Evolutionary conservation across 495 filamentous ascomycete genomes (phyloP).

Genomic region (Neurospora sp.): DNA sequence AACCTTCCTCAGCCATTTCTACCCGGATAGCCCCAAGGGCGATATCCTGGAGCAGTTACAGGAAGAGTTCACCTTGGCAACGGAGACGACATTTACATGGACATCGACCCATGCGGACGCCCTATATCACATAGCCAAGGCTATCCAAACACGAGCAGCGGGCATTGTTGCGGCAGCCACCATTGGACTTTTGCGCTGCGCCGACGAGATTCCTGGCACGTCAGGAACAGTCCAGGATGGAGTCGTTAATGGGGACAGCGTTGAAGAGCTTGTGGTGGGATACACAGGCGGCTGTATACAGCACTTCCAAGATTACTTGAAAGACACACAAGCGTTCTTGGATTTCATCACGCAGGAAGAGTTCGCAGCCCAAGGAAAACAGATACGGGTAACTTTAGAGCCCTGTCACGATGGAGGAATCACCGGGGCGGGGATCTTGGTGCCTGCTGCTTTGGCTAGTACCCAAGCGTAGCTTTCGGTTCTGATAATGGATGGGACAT

Average conservation of each 20-base stretch:
- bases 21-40: constrained; percentile 39
- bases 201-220: constrained; percentile 45
- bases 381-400: constrained; percentile 52
- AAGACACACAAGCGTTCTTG: constrained; percentile 56
- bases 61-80: constrained; percentile 30
- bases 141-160: constrained; percentile 59
- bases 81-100: constrained; percentile 46
- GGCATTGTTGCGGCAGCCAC: constrained; percentile 64
- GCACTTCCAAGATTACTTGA: constrained; percentile 63
- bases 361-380: constrained; percentile 37
- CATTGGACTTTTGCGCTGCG: constrained; percentile 55
- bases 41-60: constrained; percentile 43
- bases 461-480: neutral
- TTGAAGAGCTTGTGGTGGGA: constrained; percentile 59
- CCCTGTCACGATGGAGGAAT: constrained; percentile 70
- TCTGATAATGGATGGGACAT: neutral
- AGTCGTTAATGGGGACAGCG: neutral
- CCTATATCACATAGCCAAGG: constrained; percentile 51
- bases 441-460: constrained; percentile 36
- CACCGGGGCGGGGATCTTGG: constrained; percentile 65
- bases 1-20: constrained; percentile 57
- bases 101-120: constrained; percentile 42
- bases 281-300: constrained; percentile 74
- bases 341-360: constrained; percentile 53
- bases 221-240: neutral